A percentile compares a stretch with the other conserved stretches of the same genome.
Conservation (phyloP, 228 moss, liverwort and hornwort genomes). For the Sphagnum magellanicum region DNA sequence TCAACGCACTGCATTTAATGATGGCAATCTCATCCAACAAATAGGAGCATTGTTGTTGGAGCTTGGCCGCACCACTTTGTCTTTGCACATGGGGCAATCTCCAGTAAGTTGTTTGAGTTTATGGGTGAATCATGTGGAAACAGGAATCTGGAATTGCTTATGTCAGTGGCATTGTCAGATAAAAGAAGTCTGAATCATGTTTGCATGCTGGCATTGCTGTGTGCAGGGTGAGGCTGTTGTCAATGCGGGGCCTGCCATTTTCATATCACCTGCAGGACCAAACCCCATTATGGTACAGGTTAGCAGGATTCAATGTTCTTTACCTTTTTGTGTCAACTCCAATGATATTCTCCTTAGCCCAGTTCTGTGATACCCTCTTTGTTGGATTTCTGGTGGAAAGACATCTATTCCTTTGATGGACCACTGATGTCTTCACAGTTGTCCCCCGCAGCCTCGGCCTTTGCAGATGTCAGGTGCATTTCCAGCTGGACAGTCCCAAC, state of each 20-base stretch:
- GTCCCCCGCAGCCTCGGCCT: slow-evolving; percentile 67
- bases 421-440: slow-evolving; percentile 1
- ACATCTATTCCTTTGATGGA: too few species aligned
- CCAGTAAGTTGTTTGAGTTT: slow-evolving; percentile 47
- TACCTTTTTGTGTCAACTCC: background rate
- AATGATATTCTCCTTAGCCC: too few species aligned
- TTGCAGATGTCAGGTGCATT: slow-evolving; percentile 60
- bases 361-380: too few species aligned
- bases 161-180: too few species aligned
- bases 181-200: too few species aligned
- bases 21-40: slow-evolving; percentile 96
- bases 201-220: background rate
- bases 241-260: slow-evolving; percentile 90
- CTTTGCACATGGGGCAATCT: slow-evolving; percentile 84
- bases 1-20: slow-evolving; percentile 64
- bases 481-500: slow-evolving; percentile 61
- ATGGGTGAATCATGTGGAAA: too few species aligned
- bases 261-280: slow-evolving; percentile 87
- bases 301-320: slow-evolving; percentile 2
- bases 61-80: slow-evolving; percentile 83
- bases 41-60: slow-evolving; percentile 93
- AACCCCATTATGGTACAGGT: slow-evolving; percentile 99
- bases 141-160: too few species aligned
- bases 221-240: slow-evolving; percentile 80
- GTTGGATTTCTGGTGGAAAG: too few species aligned